phyloP scores from a whole-genome alignment of 192 early-diverging fungal genomes.

The Coemansia sp. region DNA sequence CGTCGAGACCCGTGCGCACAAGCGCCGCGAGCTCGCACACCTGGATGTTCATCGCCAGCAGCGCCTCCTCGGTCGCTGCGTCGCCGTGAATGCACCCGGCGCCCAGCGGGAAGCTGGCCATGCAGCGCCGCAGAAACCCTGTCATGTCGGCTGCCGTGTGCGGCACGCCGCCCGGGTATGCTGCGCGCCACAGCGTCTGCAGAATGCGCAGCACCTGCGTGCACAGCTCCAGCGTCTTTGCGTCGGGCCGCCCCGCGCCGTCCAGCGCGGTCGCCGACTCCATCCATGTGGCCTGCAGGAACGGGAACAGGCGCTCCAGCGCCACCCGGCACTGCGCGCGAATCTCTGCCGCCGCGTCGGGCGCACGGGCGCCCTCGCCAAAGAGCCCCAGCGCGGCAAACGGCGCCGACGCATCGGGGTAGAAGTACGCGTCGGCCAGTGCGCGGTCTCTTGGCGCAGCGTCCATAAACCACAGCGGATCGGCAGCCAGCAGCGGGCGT shows the following conservation, averaged over 20 bases:
- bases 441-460: background rate
- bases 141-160: slow-evolving; percentile 32
- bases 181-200: slow-evolving; percentile 68
- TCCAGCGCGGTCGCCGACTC: slow-evolving; percentile 74
- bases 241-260: slow-evolving; percentile 38
- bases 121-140: slow-evolving; percentile 62
- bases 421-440: slow-evolving; percentile 13
- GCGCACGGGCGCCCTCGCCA: slow-evolving; percentile 16
- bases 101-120: slow-evolving; percentile 77
- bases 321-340: slow-evolving; percentile 28
- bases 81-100: slow-evolving; percentile 47
- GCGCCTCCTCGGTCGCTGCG: slow-evolving; percentile 32
- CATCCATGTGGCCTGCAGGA: slow-evolving; percentile 74
- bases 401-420: slow-evolving; percentile 22
- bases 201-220: slow-evolving; percentile 61
- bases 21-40: slow-evolving; percentile 34
- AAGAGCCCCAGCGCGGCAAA: slow-evolving; percentile 28
- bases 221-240: slow-evolving; percentile 61
- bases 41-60: slow-evolving; percentile 29
- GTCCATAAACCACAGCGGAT: slow-evolving; percentile 38
- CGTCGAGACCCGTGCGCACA: background rate
- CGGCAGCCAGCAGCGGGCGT: slow-evolving; percentile 4
- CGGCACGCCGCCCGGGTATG: slow-evolving; percentile 26
- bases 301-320: slow-evolving; percentile 56
- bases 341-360: slow-evolving; percentile 7